A percentile compares a stretch with the other conserved stretches of the same genome.
phyloP scores from a whole-genome alignment of 2,329 filamentous ascomycete species.

The Phialemonium atrogriseum region DNA sequence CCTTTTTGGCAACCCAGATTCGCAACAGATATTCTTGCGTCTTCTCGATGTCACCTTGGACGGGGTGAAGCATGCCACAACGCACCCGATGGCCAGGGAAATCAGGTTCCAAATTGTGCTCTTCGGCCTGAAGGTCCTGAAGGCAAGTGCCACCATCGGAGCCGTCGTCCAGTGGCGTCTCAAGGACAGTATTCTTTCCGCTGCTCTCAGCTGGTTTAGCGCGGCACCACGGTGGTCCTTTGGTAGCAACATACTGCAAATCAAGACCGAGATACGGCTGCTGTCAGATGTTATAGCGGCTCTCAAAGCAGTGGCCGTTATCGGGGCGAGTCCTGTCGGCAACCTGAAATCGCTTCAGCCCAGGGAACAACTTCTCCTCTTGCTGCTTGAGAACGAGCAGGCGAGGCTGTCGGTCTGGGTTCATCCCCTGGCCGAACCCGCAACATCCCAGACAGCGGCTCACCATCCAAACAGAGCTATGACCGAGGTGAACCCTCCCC shows the following conservation, averaged over 20 bases:
- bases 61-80: conserved; percentile 59
- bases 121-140: conserved; percentile 71
- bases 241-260: conserved; percentile 84
- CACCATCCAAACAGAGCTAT: conserved; percentile 31
- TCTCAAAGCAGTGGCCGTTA: conserved; percentile 54
- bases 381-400: conserved; percentile 79
- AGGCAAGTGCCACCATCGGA: conserved; percentile 60
- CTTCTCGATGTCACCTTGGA: conserved; percentile 72
- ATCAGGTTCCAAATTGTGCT: conserved; percentile 84
- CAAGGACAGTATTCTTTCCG: conserved; percentile 83
- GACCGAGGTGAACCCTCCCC: conserved; percentile 26
- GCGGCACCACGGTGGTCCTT: conserved; percentile 85
- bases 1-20: conserved; percentile 73
- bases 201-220: conserved; percentile 82
- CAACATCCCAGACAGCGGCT: conserved; percentile 26
- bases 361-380: conserved; percentile 76
- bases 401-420: conserved; percentile 83
- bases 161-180: conserved; percentile 64
- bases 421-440: conserved; percentile 63
- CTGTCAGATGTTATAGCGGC: conserved; percentile 65
- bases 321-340: conserved; percentile 44
- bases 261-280: conserved; percentile 85
- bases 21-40: conserved; percentile 73
- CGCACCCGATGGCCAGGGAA: conserved; percentile 84
- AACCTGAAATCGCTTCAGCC: conserved; percentile 58